phyloP scores from a whole-genome alignment of 2,329 filamentous ascomycete species.

The Neonectria neomacrospora region DNA sequence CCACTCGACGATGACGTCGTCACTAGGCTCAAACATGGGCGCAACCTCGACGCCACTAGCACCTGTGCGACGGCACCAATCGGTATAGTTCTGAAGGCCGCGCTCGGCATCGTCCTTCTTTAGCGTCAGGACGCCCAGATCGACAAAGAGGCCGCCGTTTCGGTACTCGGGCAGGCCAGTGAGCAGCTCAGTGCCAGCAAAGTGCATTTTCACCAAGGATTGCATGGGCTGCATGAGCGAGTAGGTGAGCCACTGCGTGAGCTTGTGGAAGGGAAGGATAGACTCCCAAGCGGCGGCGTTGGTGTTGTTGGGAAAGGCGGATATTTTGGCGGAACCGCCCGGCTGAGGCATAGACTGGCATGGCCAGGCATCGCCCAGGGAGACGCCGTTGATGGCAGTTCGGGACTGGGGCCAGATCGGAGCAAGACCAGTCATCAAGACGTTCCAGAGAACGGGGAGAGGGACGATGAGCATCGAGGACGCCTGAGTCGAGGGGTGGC shows the following conservation, averaged over 20 bases:
- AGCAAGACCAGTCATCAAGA: constrained; percentile 86
- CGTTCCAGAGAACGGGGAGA: constrained; percentile 88
- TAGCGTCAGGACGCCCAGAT: constrained; percentile 82
- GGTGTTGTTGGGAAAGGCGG: constrained; percentile 35
- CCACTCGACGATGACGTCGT: constrained; percentile 74
- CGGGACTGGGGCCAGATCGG: constrained; percentile 90
- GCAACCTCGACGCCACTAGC: constrained; percentile 68
- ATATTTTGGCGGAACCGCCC: constrained; percentile 55
- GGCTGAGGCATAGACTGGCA: constrained; percentile 80
- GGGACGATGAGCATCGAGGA: constrained; percentile 89
- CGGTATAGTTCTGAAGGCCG: constrained; percentile 71
- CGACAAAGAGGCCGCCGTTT: constrained; percentile 88
- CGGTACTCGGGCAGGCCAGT: constrained; percentile 93
- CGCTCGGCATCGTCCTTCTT: constrained; percentile 76
- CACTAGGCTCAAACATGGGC: constrained; percentile 67
- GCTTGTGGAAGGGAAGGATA: constrained; percentile 91
- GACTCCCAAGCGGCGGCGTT: constrained; percentile 69
- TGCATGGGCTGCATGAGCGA: constrained; percentile 93
- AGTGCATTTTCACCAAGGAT: constrained; percentile 81
- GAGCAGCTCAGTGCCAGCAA: constrained; percentile 82
- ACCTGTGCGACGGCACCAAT: constrained; percentile 77
- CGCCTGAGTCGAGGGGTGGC: constrained; percentile 88
- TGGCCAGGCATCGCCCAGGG: constrained; percentile 94
- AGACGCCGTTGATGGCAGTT: constrained; percentile 85
- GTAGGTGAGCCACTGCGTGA: constrained; percentile 95